These are phyloP conservation scores for Saccharomycopsis lassenensis DNA, from an alignment of 805 yeast genomes.

Conservation along the genomic window DNA sequence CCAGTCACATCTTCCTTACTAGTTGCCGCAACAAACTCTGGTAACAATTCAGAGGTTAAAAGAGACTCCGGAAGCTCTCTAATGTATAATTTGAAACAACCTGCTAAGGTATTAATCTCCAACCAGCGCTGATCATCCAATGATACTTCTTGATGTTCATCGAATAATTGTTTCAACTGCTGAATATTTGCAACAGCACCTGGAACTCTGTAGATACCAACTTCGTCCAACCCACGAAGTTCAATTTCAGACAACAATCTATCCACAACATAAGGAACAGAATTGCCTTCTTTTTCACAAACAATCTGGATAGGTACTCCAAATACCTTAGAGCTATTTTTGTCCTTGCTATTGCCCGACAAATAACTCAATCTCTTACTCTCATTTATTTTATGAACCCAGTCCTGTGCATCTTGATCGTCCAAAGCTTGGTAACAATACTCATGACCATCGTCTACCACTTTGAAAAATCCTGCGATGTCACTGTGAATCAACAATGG, in stretches of 20 bases:
- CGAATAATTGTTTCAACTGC: conserved; percentile 42
- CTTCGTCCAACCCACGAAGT: conserved; percentile 77
- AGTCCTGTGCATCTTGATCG: conserved; percentile 55
- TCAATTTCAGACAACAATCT: conserved; percentile 68
- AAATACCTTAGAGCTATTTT: conserved; percentile 47
- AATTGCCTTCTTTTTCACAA: conserved; percentile 57
- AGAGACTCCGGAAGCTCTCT: conserved; percentile 83
- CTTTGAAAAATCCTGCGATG: conserved; percentile 32
- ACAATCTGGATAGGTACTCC: conserved; percentile 77
- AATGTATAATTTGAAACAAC: conserved; percentile 72
- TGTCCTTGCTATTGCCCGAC: conserved; percentile 30
- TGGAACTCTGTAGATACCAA: conserved; percentile 75
- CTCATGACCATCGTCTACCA: conserved; percentile 40
- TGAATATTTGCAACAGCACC: conserved; percentile 52
- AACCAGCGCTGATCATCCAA: conserved; percentile 49
- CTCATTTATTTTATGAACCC: conserved; percentile 44
- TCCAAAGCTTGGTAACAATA: conserved; percentile 55
- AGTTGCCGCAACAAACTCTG: conserved; percentile 37
- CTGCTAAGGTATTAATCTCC: conserved; percentile 80
- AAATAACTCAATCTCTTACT: conserved; percentile 33
- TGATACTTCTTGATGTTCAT: conserved; percentile 36
- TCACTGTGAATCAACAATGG: conserved; percentile 28
- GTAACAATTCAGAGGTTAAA: conserved; percentile 56
- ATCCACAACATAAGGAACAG: conserved; percentile 56
- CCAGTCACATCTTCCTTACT: conserved; percentile 25